phyloP scores from a whole-genome alignment of 169 alveolate genomes.

The Cardiosporidium cionae region DNA sequence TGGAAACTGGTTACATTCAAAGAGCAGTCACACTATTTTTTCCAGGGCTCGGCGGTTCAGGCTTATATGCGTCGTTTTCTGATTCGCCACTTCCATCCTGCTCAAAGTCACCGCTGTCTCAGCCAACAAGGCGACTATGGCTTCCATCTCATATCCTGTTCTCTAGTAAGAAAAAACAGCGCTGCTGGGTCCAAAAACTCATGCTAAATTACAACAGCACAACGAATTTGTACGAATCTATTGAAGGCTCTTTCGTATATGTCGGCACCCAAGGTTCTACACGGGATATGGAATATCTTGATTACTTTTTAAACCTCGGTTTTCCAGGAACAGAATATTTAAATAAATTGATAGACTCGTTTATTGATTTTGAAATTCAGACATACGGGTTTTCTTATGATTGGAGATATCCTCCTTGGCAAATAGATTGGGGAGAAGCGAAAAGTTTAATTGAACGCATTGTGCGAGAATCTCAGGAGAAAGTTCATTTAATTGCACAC shows the following conservation, averaged over 20 bases:
- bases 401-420: neutral
- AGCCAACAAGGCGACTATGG: neutral
- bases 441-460: neutral
- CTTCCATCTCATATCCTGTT: neutral
- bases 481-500: neutral
- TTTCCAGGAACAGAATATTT: neutral
- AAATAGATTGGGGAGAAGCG: neutral
- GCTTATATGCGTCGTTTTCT: neutral
- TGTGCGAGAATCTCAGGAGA: neutral
- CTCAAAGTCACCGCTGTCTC: neutral
- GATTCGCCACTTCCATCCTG: neutral
- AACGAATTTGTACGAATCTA: neutral
- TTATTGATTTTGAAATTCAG: neutral
- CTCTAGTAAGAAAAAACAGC: neutral
- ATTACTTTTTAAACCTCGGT: neutral
- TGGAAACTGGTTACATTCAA: too few relatives aligned
- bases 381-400: neutral
- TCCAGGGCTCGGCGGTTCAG: neutral
- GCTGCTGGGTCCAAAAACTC: neutral
- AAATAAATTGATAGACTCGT: neutral
- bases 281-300: neutral
- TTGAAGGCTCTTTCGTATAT: neutral
- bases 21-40: neutral
- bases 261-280: neutral
- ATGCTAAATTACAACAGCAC: neutral